A percentile compares a stretch with the other conserved stretches of the same genome.
Conservation (phyloP, 352 stramenopile genomes). For the Pythium apleroticum region DNA sequence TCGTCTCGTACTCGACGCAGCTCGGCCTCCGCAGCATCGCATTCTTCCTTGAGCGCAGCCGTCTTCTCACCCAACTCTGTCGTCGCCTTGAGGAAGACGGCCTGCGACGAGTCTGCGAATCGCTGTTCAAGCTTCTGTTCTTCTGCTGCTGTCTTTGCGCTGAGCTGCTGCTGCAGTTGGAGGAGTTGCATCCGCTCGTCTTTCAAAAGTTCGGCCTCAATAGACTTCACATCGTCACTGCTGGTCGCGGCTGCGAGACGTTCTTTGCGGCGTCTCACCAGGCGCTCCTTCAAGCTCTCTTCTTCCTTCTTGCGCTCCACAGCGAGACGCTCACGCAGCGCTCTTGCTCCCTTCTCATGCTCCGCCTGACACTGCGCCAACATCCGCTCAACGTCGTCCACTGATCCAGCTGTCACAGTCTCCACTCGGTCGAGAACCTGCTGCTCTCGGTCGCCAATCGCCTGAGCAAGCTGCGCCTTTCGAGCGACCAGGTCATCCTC, state of each 20-base stretch:
- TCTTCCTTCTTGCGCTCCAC: conserved; percentile 23
- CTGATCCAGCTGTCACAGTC: conserved; percentile 14
- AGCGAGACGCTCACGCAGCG: conserved; percentile 24
- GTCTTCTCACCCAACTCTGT: conserved; percentile 13
- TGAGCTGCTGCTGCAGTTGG: conserved; percentile 8
- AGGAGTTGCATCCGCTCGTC: conserved; percentile 18
- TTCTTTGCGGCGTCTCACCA: conserved; percentile 21
- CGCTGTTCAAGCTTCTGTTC: conserved; percentile 16
- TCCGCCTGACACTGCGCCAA: conserved; percentile 27
- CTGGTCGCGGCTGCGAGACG: not conserved
- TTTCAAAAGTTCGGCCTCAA: not conserved
- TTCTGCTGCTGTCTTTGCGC: not conserved
- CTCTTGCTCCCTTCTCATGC: conserved; percentile 30
- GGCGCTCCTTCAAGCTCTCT: conserved; percentile 16
- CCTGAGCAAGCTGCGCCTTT: not conserved
- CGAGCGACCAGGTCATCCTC: conserved; percentile 24
- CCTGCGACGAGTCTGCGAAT: not conserved
- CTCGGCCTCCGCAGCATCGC: conserved; percentile 12
- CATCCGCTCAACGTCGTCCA: conserved; percentile 32
- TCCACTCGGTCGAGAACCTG: conserved; percentile 31
- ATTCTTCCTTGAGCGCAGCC: not conserved
- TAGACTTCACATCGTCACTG: not conserved
- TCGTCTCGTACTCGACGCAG: conserved; percentile 9
- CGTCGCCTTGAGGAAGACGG: not conserved
- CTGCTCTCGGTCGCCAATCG: not conserved